Percentiles rank a stretch among this genome's conserved stretches.
phyloP scores from a whole-genome alignment of 2,329 filamentous ascomycete genomes.

The Aspergillus chevalieri region DNA sequence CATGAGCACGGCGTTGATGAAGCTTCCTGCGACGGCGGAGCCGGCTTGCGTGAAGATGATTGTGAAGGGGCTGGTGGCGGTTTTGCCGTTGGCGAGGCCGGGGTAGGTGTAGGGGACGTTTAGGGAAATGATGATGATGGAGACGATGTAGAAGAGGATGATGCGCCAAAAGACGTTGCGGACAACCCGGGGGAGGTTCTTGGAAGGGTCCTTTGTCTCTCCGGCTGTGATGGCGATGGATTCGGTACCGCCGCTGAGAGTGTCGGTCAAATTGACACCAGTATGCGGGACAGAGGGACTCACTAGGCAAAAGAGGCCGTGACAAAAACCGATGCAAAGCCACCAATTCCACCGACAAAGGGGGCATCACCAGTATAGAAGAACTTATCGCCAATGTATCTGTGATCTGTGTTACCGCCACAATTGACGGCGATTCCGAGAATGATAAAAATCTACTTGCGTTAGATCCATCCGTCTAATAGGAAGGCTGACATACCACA shows the following conservation, averaged over 20 bases:
- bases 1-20: constrained; percentile 58
- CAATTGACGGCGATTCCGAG: constrained; percentile 56
- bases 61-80: constrained; percentile 51
- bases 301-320: constrained; percentile 57
- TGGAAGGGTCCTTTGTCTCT: constrained; percentile 58
- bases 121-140: constrained; percentile 51
- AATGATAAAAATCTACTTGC: constrained; percentile 55
- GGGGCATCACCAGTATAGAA: constrained; percentile 57
- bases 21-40: constrained; percentile 48
- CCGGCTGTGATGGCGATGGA: constrained; percentile 61
- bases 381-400: constrained; percentile 54
- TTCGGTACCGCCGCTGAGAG: constrained; percentile 51
- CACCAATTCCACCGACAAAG: constrained; percentile 60
- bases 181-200: constrained; percentile 57
- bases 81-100: constrained; percentile 37
- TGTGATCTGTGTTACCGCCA: constrained; percentile 49
- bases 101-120: constrained; percentile 54
- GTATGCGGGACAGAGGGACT: constrained; percentile 2
- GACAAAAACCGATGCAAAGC: constrained; percentile 60
- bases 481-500: constrained; percentile 23
- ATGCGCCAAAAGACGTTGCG: constrained; percentile 63
- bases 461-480: constrained; percentile 21
- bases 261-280: constrained; percentile 4
- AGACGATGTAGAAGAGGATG: constrained; percentile 49
- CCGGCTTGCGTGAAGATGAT: constrained; percentile 57